These are phyloP conservation scores for Tetracladium setigerum DNA, from an alignment of 495 filamentous ascomycete species.

Conservation along the genomic window DNA sequence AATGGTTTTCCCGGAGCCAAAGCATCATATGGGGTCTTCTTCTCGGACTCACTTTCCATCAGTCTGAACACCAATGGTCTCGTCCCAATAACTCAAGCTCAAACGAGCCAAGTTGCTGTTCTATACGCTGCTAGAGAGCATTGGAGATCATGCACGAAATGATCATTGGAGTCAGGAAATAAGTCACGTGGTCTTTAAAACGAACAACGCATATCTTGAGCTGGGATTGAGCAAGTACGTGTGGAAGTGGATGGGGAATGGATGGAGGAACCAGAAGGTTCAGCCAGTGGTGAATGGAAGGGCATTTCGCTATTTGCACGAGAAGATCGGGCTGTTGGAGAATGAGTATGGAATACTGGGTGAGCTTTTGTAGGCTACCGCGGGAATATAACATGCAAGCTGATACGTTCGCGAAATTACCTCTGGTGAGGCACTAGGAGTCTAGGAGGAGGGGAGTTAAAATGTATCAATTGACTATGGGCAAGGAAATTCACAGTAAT, in stretches of 20 bases:
- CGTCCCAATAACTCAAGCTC: conserved; percentile 2
- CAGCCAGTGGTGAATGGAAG: conserved; percentile 19
- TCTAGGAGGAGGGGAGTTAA: too few relatives aligned
- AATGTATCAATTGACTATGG: too few relatives aligned
- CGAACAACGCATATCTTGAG: conserved; percentile 24
- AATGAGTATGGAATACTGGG: conserved; percentile 2
- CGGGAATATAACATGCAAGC: too few relatives aligned
- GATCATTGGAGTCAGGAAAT: not conserved
- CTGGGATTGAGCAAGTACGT: conserved; percentile 20
- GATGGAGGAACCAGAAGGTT: conserved; percentile 17
- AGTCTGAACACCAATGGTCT: not conserved
- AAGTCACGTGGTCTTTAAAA: conserved; percentile 18
- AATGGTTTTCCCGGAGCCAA: conserved; percentile 27
- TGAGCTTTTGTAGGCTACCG: conserved; percentile 8
- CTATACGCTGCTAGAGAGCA: conserved; percentile 28
- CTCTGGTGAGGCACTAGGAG: too few relatives aligned
- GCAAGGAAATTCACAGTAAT: too few relatives aligned
- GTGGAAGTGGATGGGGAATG: conserved; percentile 21
- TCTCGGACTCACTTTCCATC: not conserved
- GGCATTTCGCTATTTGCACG: conserved; percentile 24
- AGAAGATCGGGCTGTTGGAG: conserved; percentile 8
- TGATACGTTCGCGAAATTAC: too few relatives aligned
- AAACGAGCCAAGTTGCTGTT: conserved; percentile 33
- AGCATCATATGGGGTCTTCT: conserved; percentile 19
- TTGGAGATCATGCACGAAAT: conserved; percentile 18